Base-by-base conservation (phyloP, 2,329 filamentous ascomycete species). In the Cytospora piceicola region DNA sequence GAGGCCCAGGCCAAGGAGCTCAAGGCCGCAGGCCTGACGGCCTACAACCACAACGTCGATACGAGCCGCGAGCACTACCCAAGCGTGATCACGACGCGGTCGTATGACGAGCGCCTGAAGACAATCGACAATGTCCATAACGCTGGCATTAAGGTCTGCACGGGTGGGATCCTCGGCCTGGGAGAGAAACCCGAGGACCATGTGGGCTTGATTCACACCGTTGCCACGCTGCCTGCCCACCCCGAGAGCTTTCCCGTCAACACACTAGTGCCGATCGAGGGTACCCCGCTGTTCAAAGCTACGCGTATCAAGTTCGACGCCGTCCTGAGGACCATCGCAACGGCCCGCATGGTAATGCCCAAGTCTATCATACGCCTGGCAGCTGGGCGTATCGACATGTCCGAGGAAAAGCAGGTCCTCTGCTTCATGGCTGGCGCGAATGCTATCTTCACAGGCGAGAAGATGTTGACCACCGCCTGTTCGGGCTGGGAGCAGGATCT, bases 31-130 rank as follows among this genome's bases (percentile, higher is more conserved):
- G 93, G 93, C 0, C 79, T 97, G 72, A 96, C 93, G 20, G 93
- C 93, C 0, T 96, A 97, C 79, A 97, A 97, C 79, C 93, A 97
- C 83, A 97, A 97, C 75, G 84, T 97, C 70, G 93, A 97, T 78
- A 97, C 93, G 1, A 93, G 89, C 64, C 86, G 93, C 71, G 93
- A 96, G 79, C 93, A 93, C 77, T 96, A 97, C 74, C 92, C 93
- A 0, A 89, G 84, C 49, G 85, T 97, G 72, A 96, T 97, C 77
- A 91, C 92, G 0, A 96, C 93, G 0, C 84, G 93, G 46, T 89
- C 86, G 9, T 97, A 96, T 77, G 93, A 97, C 73, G 93, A 97
- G 80, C 88, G 93, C 1, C 82, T 97, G 52, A 83, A 88, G 74
- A 96, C 93, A 0, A 85, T 97, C 52, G 82, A 84, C 58, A 86